A percentile compares a stretch with the other conserved stretches of the same genome.
Evolutionary conservation across 2,329 filamentous ascomycete species (phyloP).

Genomic region (Alternaria sp.): DNA sequence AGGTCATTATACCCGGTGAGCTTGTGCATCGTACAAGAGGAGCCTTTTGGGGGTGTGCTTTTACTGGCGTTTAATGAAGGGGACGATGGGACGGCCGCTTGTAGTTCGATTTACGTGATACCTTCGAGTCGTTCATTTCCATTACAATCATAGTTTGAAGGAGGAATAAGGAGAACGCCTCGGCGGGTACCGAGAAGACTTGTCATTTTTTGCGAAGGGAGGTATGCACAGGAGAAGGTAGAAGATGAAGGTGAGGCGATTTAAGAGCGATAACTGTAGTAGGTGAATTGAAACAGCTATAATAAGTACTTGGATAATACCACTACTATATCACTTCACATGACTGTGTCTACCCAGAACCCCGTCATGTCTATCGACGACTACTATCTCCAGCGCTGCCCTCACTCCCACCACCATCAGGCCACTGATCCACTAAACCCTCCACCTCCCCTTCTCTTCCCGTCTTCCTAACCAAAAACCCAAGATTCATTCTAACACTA

Average conservation of each 20-base stretch:
- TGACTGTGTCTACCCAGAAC: background rate
- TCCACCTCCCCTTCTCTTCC: conserved; percentile 25
- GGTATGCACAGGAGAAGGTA: background rate
- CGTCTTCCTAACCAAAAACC: conserved; percentile 34
- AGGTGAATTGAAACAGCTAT: conserved; percentile 2
- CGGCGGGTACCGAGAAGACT: conserved; percentile 6
- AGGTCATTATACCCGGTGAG: conserved; percentile 19
- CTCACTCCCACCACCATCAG: conserved; percentile 24
- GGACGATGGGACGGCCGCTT: conserved; percentile 10
- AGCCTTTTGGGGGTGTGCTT: background rate
- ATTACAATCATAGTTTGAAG: conserved; percentile 11
- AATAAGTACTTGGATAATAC: background rate
- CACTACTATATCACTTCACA: conserved; percentile 6
- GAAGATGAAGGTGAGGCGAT: background rate
- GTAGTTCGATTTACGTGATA: conserved; percentile 17
- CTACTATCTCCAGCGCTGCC: background rate
- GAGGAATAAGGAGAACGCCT: conserved; percentile 3
- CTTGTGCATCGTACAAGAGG: conserved; percentile 10
- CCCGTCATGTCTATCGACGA: background rate
- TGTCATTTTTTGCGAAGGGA: background rate
- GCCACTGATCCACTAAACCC: conserved; percentile 41
- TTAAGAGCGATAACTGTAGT: conserved; percentile 1
- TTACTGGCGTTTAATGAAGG: conserved; percentile 8
- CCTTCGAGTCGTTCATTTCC: conserved; percentile 15
- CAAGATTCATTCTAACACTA: conserved; percentile 46